A percentile compares a stretch with the other conserved stretches of the same genome.
These are phyloP conservation scores for Boletus insuetus DNA, from an alignment of 768 basidiomycete genomes.

Conservation along the genomic window DNA sequence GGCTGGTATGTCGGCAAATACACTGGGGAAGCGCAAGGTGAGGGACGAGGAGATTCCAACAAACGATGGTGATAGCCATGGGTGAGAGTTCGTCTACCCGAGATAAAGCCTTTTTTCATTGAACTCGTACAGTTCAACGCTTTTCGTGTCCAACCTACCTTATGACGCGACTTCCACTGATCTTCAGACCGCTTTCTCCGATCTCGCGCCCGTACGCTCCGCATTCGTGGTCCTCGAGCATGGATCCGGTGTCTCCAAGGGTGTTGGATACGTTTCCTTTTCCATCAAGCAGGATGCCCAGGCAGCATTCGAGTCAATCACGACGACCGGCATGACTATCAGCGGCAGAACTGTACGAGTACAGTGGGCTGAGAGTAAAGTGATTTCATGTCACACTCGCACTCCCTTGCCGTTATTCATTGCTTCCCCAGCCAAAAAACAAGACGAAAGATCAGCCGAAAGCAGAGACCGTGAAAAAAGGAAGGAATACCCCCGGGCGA, in stretches of 20 bases:
- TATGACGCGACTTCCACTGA: slow-evolving; percentile 89
- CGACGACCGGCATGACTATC: slow-evolving; percentile 60
- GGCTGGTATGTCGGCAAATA: slow-evolving; percentile 5
- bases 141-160: slow-evolving; percentile 93
- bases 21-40: slow-evolving; percentile 29
- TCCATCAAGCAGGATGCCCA: slow-evolving; percentile 87
- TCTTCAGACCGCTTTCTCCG: slow-evolving; percentile 90
- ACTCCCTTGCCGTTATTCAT: neutral
- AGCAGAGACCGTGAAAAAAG: slow-evolving; percentile 31
- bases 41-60: slow-evolving; percentile 15
- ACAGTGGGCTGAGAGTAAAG: slow-evolving; percentile 81
- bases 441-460: slow-evolving; percentile 32
- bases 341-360: slow-evolving; percentile 70
- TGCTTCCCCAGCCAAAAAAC: slow-evolving; percentile 41
- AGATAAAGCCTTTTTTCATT: neutral
- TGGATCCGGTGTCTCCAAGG: slow-evolving; percentile 76
- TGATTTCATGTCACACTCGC: slow-evolving; percentile 28
- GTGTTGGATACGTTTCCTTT: slow-evolving; percentile 96
- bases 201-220: slow-evolving; percentile 89
- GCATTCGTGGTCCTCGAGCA: slow-evolving; percentile 90
- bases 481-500: slow-evolving; percentile 38
- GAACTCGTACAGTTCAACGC: slow-evolving; percentile 56
- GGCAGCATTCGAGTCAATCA: slow-evolving; percentile 60
- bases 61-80: slow-evolving; percentile 11
- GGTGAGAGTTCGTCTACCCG: slow-evolving; percentile 11